Evolutionary conservation across 768 basidiomycete genomes (phyloP).

Genomic region (Russula compacta): DNA sequence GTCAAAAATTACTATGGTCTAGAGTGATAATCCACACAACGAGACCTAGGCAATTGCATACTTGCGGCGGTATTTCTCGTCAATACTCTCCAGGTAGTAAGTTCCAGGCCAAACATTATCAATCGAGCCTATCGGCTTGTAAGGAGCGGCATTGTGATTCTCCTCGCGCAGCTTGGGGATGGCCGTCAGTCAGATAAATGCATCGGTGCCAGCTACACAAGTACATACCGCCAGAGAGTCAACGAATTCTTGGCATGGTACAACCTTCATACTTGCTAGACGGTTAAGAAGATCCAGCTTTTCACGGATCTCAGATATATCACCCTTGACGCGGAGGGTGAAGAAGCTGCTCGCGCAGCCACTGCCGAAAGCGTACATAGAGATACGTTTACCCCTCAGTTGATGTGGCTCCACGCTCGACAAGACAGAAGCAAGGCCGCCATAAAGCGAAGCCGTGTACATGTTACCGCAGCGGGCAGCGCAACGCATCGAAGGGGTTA

Average conservation of each 20-base stretch:
- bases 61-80: constrained; percentile 85
- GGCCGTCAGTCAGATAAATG: background rate
- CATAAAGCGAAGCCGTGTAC: constrained; percentile 96
- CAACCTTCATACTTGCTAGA: constrained; percentile 79
- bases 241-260: constrained; percentile 87
- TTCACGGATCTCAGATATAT: constrained; percentile 68
- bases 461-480: constrained; percentile 93
- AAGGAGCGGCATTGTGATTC: constrained; percentile 87
- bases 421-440: constrained; percentile 83
- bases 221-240: constrained; percentile 58
- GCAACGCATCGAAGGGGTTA: constrained; percentile 76
- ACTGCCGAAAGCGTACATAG: constrained; percentile 93
- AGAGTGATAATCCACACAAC: background rate
- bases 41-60: constrained; percentile 35
- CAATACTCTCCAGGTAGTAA: constrained; percentile 88
- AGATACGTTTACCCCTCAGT: constrained; percentile 75
- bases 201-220: background rate
- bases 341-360: constrained; percentile 96
- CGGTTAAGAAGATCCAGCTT: constrained; percentile 77
- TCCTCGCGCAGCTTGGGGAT: constrained; percentile 70
- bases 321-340: constrained; percentile 77
- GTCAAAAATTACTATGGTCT: background rate
- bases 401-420: constrained; percentile 60
- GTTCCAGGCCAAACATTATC: constrained; percentile 92
- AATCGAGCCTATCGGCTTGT: constrained; percentile 75